These are phyloP conservation scores for Botrytis sinoallii DNA, from an alignment of 2,329 filamentous ascomycete species.

Conservation along the genomic window DNA sequence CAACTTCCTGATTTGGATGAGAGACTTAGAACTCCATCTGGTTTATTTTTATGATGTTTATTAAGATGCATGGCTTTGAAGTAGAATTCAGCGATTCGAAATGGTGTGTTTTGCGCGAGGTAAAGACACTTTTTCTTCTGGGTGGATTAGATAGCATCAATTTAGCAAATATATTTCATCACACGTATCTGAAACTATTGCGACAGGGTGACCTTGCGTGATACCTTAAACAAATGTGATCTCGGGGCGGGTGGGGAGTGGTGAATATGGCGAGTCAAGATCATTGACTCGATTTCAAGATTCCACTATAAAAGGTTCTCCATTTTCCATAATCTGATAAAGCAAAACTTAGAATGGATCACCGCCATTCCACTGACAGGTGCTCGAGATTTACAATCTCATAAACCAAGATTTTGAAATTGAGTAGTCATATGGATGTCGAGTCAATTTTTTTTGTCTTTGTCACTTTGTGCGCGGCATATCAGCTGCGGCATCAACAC, in stretches of 20 bases:
- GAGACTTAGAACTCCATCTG: rapidly evolving
- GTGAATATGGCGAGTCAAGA: neutral
- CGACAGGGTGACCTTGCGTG: rapidly evolving
- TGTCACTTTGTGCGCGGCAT: neutral
- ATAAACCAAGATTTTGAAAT: neutral
- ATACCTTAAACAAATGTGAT: rapidly evolving
- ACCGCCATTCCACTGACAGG: rapidly evolving
- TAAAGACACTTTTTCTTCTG: neutral
- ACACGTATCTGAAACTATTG: rapidly evolving
- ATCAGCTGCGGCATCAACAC: neutral
- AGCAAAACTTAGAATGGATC: rapidly evolving
- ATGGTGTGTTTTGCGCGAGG: too few relatives aligned
- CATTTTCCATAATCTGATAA: neutral
- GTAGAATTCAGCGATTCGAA: neutral
- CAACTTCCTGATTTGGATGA: rapidly evolving
- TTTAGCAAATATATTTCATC: rapidly evolving
- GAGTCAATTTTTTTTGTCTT: rapidly evolving
- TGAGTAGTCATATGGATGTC: rapidly evolving
- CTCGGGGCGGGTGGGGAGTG: neutral
- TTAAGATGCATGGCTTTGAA: too few relatives aligned
- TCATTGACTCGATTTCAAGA: neutral
- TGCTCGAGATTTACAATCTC: too few relatives aligned
- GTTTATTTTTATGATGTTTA: too few relatives aligned
- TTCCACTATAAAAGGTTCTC: neutral
- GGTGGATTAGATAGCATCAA: neutral